A percentile compares a stretch with the other conserved stretches of the same genome.
phyloP scores from a whole-genome alignment of 1,284 basidiomycete genomes.

The Ceratobasidium sp. region DNA sequence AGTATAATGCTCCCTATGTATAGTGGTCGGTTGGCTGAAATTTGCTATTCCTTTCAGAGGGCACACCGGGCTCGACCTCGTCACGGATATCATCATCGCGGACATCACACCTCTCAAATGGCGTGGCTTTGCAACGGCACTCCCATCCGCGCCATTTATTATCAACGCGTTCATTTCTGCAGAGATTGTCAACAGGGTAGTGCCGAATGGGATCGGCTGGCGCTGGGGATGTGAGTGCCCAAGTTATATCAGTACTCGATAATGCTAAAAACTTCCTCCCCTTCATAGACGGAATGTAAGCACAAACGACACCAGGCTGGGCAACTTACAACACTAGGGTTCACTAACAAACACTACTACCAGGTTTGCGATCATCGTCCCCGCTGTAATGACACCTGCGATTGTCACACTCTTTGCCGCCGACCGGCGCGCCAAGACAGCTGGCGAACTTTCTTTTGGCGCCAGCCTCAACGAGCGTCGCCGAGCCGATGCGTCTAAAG shows the following conservation, averaged over 20 bases:
- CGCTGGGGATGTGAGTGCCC: constrained; percentile 44
- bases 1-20: constrained; percentile 43
- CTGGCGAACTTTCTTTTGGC: constrained; percentile 47
- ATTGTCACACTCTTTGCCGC: constrained; percentile 52
- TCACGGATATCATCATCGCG: constrained; percentile 58
- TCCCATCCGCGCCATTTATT: constrained; percentile 57
- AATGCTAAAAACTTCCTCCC: no score
- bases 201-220: constrained; percentile 48
- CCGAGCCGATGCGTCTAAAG: constrained; percentile 20
- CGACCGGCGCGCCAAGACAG: constrained; percentile 50
- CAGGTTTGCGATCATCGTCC: constrained; percentile 48
- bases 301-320: not conserved
- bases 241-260: not conserved
- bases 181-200: constrained; percentile 56
- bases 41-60: constrained; percentile 27
- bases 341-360: not conserved
- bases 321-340: not conserved
- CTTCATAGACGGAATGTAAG: constrained; percentile 38
- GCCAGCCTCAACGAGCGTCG: constrained; percentile 43
- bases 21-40: constrained; percentile 42
- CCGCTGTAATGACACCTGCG: constrained; percentile 47
- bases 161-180: constrained; percentile 57
- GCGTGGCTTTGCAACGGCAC: constrained; percentile 57
- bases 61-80: constrained; percentile 56
- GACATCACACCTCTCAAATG: constrained; percentile 62